Percentiles rank a stretch among this genome's conserved stretches.
Conservation (phyloP, 208 protist genomes). For the Herpetomonas tarakana region DNA sequence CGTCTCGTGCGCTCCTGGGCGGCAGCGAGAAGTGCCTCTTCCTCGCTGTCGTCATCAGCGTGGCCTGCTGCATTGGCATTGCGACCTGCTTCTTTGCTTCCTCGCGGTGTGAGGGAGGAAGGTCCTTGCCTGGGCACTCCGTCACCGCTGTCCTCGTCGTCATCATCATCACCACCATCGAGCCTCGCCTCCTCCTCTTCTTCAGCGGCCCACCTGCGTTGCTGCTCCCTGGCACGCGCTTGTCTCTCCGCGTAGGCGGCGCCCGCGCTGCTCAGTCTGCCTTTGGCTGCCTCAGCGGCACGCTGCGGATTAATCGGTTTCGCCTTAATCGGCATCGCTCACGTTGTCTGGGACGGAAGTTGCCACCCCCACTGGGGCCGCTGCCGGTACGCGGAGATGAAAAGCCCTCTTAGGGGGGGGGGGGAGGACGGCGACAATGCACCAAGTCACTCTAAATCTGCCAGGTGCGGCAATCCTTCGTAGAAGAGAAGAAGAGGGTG, state of each 20-base stretch:
- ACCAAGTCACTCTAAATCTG: no score
- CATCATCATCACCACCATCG: not conserved
- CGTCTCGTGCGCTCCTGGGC: conserved; percentile 31
- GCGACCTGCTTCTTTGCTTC: no score
- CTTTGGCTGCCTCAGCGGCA: conserved; percentile 46
- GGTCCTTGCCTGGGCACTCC: no score
- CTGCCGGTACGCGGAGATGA: not conserved
- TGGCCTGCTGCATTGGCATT: no score
- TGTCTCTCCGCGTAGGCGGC: not conserved
- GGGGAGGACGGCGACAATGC: no score
- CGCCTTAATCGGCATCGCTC: conserved; percentile 73
- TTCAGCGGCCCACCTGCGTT: conserved; percentile 45
- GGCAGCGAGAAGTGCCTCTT: conserved; percentile 30
- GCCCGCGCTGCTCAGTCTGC: conserved; percentile 21
- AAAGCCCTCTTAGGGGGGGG: no score
- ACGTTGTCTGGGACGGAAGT: not conserved
- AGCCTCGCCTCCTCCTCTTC: conserved; percentile 3
- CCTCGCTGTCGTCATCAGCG: conserved; percentile 34
- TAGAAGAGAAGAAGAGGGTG: no score
- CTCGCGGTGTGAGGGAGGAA: no score
- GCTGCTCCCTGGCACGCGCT: conserved; percentile 1
- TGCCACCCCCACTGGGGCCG: not conserved
- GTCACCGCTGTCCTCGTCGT: no score
- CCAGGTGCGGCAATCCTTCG: no score
- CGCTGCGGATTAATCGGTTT: conserved; percentile 56